Base-by-base conservation (phyloP, 345 rosid genomes). In the Bretschneidera sinensis region DNA sequence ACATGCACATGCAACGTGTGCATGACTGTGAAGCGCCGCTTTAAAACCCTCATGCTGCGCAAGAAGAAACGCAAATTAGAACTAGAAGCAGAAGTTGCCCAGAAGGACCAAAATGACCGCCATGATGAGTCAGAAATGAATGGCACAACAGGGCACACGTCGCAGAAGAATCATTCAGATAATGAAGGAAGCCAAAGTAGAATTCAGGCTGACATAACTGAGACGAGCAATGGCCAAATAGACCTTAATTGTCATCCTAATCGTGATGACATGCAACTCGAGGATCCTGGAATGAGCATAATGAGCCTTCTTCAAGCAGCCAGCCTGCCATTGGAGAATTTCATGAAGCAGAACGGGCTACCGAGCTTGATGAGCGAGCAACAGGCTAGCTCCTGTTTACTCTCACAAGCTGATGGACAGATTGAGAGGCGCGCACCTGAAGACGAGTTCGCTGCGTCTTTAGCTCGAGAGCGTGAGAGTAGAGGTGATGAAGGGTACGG, bases 21-120 rank as follows among this genome's bases (percentile, higher is more conserved):
- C 84, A 68, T 82, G 86, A 91, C 96, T 0, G 99, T 95, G 66
- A 88, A 77, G 78, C 86, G 97, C 22, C 88, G 99, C 43, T 95
- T 91, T 60, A 85, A 83, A 67, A 95, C 99, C 33, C 82, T 91
- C 54, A 86, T 91, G 97, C 63, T 81, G 62, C 87, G 97, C 69
- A 90, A 86, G 84, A 90, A 76, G 82, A 84, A 81, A 76, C 88
- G 90, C 24, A 95, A 77, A 70, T 81, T 78, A 49, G 96, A 87
- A 56, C 84, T 70, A 0, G 91, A 81, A 63, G 83, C 67, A 19
- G 74, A 77, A 77, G 59, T 28, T 28, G 70, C 70, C 28, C 79
- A 57, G 66, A 79, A 69, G 72, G 74, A 67, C 17, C 59, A 55
- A 21, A 55, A 59, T 13, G 67, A 43, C 19, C 33, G 23, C 43